A percentile compares a stretch with the other conserved stretches of the same genome.
Evolutionary conservation across 345 rosid species (phyloP).

Genomic region (Citropsis articulata): DNA sequence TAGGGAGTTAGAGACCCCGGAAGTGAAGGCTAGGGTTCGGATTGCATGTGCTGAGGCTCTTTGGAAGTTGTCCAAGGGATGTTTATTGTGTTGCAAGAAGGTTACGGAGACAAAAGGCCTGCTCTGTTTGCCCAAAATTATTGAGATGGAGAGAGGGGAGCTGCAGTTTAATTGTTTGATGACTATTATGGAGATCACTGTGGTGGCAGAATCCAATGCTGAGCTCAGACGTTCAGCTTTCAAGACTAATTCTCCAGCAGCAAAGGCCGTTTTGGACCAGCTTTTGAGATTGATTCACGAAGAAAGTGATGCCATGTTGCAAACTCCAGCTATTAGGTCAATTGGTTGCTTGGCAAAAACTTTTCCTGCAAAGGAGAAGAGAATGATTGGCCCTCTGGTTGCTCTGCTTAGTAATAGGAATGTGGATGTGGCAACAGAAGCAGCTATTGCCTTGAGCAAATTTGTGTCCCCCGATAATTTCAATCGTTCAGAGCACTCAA

Average conservation of each 20-base stretch:
- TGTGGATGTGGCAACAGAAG: conserved; percentile 41
- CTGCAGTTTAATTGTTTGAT: conserved; percentile 49
- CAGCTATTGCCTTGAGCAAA: conserved; percentile 52
- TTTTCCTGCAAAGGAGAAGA: conserved; percentile 52
- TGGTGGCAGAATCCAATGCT: conserved; percentile 42
- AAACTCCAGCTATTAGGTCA: conserved; percentile 44
- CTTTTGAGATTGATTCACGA: conserved; percentile 48
- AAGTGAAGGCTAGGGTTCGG: conserved; percentile 35
- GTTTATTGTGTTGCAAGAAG: conserved; percentile 35
- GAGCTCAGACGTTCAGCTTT: conserved; percentile 58
- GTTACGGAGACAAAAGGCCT: conserved; percentile 56
- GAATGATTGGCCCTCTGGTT: conserved; percentile 47
- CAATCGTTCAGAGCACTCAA: conserved; percentile 48
- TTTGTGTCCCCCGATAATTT: conserved; percentile 54
- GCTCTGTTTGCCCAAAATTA: conserved; percentile 48
- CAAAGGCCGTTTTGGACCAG: conserved; percentile 56
- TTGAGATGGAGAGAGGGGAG: conserved; percentile 46
- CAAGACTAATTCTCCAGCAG: conserved; percentile 58
- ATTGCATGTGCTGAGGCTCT: conserved; percentile 50
- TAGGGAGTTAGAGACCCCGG: conserved; percentile 40
- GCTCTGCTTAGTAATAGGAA: conserved; percentile 30
- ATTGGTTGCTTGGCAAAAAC: conserved; percentile 58
- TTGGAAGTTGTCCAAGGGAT: conserved; percentile 43
- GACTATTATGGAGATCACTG: conserved; percentile 48
- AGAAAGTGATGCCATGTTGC: conserved; percentile 29